Evolutionary conservation across 768 basidiomycete genomes (phyloP).

Genomic region (Pisolithus tinctorius): DNA sequence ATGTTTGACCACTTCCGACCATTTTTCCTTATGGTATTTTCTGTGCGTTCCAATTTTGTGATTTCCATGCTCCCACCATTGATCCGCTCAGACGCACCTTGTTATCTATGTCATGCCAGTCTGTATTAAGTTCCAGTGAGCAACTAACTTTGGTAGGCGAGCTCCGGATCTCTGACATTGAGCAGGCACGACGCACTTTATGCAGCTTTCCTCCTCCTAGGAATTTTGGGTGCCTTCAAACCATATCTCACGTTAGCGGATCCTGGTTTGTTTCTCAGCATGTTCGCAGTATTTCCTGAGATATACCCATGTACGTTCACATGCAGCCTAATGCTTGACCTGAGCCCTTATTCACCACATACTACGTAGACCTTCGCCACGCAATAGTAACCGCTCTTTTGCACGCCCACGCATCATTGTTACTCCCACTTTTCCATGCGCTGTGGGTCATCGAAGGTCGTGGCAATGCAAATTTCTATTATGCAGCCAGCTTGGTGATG

Average conservation of each 20-base stretch:
- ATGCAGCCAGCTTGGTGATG: conserved; percentile 91
- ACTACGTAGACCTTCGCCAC: conserved; percentile 63
- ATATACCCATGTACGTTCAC: conserved; percentile 63
- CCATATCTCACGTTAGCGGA: conserved; percentile 90
- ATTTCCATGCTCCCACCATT: not conserved
- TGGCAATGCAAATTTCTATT: conserved; percentile 98
- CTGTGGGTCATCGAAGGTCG: conserved; percentile 89
- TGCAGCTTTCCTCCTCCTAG: conserved; percentile 67
- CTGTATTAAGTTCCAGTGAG: conserved; percentile 83
- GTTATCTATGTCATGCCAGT: conserved; percentile 77
- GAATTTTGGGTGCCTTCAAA: conserved; percentile 81
- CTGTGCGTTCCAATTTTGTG: conserved; percentile 40
- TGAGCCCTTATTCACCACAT: not conserved
- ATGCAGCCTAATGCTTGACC: not conserved
- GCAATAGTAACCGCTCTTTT: conserved; percentile 79
- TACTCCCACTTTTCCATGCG: conserved; percentile 87
- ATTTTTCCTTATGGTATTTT: conserved; percentile 94
- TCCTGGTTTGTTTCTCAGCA: conserved; percentile 76
- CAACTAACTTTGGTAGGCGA: not conserved
- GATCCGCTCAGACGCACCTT: conserved; percentile 59
- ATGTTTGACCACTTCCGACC: conserved; percentile 98
- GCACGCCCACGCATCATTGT: conserved; percentile 75
- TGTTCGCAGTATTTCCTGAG: conserved; percentile 81
- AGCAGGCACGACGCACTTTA: conserved; percentile 79
- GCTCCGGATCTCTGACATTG: not conserved